phyloP scores from a whole-genome alignment of 345 rosid genomes.

The Dipteronia sinensis region DNA sequence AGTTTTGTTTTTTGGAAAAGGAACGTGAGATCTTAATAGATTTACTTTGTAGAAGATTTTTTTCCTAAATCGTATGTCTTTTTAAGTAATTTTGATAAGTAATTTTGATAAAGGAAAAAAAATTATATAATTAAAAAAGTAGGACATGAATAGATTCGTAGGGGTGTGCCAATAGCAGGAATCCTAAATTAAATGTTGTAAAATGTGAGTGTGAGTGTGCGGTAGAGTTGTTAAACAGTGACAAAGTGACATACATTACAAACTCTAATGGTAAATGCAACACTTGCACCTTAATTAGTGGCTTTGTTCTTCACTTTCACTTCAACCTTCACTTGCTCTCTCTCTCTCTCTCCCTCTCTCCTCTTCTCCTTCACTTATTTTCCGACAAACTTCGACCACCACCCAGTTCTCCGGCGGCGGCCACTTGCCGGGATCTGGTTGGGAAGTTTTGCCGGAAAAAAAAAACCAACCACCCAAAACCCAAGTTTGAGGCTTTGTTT shows the following conservation, averaged over 20 bases:
- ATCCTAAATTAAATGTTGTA: too few relatives aligned
- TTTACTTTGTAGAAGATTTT: too few relatives aligned
- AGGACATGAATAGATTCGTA: too few relatives aligned
- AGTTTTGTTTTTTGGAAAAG: too few relatives aligned
- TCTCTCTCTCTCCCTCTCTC: neutral
- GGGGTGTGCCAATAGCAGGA: too few relatives aligned
- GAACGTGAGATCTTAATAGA: too few relatives aligned
- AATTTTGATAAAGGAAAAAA: too few relatives aligned
- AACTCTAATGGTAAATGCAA: neutral
- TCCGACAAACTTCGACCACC: conserved; percentile 8
- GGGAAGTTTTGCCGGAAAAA: conserved; percentile 22
- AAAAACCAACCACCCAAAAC: neutral
- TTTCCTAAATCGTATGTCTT: too few relatives aligned
- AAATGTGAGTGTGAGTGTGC: too few relatives aligned
- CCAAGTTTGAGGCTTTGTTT: neutral
- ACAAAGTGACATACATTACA: neutral
- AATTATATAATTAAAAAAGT: too few relatives aligned
- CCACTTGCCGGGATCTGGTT: conserved; percentile 41
- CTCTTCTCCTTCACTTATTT: neutral
- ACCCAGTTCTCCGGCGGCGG: conserved; percentile 27
- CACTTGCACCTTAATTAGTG: conserved; percentile 44
- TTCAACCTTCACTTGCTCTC: conserved; percentile 3
- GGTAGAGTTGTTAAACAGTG: neutral
- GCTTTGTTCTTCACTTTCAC: conserved; percentile 15
- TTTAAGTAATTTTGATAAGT: too few relatives aligned